Conservation (phyloP, 257 asterid genomes). For the Solanum stenotomum region DNA sequence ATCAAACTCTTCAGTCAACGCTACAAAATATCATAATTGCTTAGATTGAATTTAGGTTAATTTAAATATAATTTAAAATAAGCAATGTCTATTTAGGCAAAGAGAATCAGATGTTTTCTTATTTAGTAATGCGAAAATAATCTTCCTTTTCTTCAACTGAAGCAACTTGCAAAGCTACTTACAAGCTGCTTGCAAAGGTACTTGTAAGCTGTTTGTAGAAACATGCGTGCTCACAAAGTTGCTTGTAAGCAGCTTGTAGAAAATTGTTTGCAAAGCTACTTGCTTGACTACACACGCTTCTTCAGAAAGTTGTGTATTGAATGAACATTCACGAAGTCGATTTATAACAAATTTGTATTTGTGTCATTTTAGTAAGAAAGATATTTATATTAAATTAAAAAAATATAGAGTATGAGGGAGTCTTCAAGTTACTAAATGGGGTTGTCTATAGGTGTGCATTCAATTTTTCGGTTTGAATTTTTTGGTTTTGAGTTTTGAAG, state of each 20-base stretch:
- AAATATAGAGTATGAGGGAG: background rate
- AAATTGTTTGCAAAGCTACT: background rate
- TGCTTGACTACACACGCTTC: background rate
- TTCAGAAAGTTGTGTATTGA: background rate
- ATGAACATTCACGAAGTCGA: background rate
- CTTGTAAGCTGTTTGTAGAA: too few relatives aligned
- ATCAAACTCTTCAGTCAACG: background rate
- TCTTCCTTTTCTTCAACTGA: background rate
- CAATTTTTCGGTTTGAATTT: too few relatives aligned
- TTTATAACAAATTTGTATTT: background rate
- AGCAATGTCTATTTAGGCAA: background rate
- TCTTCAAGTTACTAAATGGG: background rate
- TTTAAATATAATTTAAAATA: background rate
- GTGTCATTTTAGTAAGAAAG: background rate
- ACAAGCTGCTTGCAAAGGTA: background rate
- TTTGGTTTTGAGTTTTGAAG: too few relatives aligned
- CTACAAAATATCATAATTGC: background rate
- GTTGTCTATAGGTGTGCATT: too few relatives aligned
- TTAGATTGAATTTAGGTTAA: background rate
- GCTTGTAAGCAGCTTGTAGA: background rate
- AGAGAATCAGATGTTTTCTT: background rate
- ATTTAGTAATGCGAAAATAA: background rate
- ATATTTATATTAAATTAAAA: too few relatives aligned
- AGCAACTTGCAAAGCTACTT: background rate
- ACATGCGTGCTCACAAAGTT: too few relatives aligned